Conservation (phyloP, 176 grass and related monocot genomes). For the Carex scoparia region DNA sequence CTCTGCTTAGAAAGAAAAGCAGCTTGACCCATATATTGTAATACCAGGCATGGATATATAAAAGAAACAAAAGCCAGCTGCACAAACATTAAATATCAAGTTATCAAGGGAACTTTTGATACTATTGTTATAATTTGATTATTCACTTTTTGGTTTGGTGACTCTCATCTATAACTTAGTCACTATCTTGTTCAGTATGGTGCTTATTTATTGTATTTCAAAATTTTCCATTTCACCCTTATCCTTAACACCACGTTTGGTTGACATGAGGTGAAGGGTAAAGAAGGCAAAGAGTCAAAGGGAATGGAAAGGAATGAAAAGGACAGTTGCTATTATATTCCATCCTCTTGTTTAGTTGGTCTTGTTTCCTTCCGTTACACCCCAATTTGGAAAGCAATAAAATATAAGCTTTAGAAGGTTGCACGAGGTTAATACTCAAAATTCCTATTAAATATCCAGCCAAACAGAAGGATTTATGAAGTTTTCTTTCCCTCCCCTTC, state of each 20-base stretch:
- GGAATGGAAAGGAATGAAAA: neutral
- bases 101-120: constrained; percentile 3
- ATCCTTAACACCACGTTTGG: neutral
- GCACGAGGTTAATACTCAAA: neutral
- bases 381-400: neutral
- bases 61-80: constrained; percentile 74
- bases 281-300: neutral
- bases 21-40: constrained; percentile 99
- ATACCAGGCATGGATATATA: constrained; percentile 83
- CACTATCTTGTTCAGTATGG: neutral
- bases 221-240: neutral
- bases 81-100: constrained; percentile 26
- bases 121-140: neutral
- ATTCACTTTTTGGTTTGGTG: neutral
- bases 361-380: neutral
- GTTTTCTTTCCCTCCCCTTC: neutral
- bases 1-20: constrained; percentile 90
- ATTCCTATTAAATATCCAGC: neutral
- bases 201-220: neutral
- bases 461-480: neutral
- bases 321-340: neutral
- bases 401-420: neutral
- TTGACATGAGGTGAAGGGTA: neutral
- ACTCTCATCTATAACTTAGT: neutral
- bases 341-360: neutral